phyloP scores from a whole-genome alignment of 192 early-diverging fungal genomes.

The Rhizophagus clarus region DNA sequence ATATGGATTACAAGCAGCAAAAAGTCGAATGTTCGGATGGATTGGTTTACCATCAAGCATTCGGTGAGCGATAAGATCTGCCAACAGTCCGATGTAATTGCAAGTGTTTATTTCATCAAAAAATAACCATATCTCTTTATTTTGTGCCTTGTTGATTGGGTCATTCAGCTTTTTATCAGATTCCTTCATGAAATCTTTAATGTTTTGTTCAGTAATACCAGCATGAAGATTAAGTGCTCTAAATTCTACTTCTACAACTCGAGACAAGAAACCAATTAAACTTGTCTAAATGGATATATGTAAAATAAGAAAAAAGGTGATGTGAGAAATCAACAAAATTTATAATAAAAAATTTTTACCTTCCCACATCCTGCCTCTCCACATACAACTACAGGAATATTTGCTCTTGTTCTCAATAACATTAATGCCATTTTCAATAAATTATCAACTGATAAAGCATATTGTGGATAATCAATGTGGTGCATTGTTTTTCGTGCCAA shows the following conservation, averaged over 20 bases:
- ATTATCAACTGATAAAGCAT: conserved; percentile 27
- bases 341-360: neutral
- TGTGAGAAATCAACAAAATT: neutral
- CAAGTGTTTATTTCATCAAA: conserved; percentile 35
- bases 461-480: neutral
- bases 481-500: conserved; percentile 17
- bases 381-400: conserved; percentile 33
- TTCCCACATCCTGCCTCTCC: conserved; percentile 33
- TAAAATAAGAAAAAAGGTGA: neutral
- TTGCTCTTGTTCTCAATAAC: conserved; percentile 29
- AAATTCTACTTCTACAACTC: conserved; percentile 28
- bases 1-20: conserved; percentile 35
- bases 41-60: conserved; percentile 16
- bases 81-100: conserved; percentile 17
- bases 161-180: conserved; percentile 1
- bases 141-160: too few relatives aligned
- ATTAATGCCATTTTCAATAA: conserved; percentile 33
- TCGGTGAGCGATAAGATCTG: conserved; percentile 24
- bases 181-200: conserved; percentile 13
- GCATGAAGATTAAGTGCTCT: conserved; percentile 20
- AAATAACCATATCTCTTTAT: conserved; percentile 29
- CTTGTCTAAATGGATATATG: conserved; percentile 15
- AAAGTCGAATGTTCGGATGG: conserved; percentile 26
- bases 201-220: conserved; percentile 25
- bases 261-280: conserved; percentile 26